Base-by-base conservation (phyloP, 108 stramenopile species). In the Poteriospumella lacustris region DNA sequence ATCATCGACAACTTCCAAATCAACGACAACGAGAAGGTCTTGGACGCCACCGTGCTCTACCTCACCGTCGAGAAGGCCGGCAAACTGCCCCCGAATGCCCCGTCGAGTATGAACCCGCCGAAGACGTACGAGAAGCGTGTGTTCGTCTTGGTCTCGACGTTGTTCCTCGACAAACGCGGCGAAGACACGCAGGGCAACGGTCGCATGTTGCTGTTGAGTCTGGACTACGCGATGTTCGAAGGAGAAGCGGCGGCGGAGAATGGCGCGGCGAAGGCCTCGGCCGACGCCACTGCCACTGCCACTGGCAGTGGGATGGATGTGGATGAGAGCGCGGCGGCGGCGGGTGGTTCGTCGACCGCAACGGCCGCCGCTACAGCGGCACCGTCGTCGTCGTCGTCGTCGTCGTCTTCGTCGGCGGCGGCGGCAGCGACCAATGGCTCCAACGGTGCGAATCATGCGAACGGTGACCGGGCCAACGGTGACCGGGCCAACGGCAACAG, bases 141-240 rank as follows among this genome's bases (percentile, higher is more conserved):
- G 38, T 73, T 73, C 5, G 70, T 73, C 36, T n/a, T 56, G 38
- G 70, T 34, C 36, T 73, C n/a, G 5, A 73, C 70, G 26, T 12
- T 26, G 41, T 5, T 34, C 12, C 9, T 15, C 5, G 70, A 73
- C 5, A 73, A 34, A 3, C 36, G 47, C 9, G 70, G 70, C 36
- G 70, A 73, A 38, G 70, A 73, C 33, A 73, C 70, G 9, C 70
- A 56, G 31, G 70, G 70, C 31, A 5, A 12, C 31, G 70, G 70
- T 52, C 43, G 70, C 26, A 24, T 73, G 33, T 5, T 73, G 12
- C 31, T 73, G 28, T 73, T 73, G 26, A 28, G 9, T 73, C 36
- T 73, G 5, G 70, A 73, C 36, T 73, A 73, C 36, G 70, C 70
- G 31, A 9, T 73, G 5, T 73, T 52, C 47, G 44, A 73, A 26